Conservation (phyloP, 1,284 basidiomycete genomes). For the Ganoderma multipileum region DNA sequence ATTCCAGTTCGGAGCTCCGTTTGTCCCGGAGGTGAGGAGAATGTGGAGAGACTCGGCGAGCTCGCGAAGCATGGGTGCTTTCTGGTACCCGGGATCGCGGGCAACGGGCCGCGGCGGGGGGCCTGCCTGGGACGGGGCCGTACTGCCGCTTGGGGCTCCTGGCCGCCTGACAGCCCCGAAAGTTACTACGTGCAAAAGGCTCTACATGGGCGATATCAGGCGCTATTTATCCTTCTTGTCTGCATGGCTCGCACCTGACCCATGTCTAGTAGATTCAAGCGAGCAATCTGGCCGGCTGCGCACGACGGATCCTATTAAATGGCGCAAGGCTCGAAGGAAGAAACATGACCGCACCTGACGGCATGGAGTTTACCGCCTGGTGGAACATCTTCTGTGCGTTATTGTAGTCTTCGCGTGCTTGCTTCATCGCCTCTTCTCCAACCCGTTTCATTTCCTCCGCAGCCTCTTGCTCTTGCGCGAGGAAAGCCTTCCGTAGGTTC, state of each 20-base stretch:
- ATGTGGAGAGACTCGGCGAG: conserved; percentile 16
- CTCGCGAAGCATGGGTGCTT: conserved; percentile 10
- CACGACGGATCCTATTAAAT: neutral
- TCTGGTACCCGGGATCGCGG: conserved; percentile 12
- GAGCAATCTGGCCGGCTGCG: neutral
- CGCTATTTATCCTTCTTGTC: neutral
- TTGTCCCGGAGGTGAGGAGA: neutral
- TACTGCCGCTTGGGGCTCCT: neutral
- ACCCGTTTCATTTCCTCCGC: conserved; percentile 16
- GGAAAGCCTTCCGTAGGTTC: conserved; percentile 7
- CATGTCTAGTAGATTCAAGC: neutral
- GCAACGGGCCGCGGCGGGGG: neutral
- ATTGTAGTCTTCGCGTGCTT: conserved; percentile 14
- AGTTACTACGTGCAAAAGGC: neutral
- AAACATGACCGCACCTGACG: neutral
- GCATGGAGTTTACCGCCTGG: conserved; percentile 9
- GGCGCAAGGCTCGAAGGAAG: neutral
- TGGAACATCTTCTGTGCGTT: conserved; percentile 12
- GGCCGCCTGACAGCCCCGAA: neutral
- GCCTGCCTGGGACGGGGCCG: neutral
- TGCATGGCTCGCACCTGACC: neutral
- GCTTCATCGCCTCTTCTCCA: conserved; percentile 5
- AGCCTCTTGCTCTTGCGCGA: conserved; percentile 12
- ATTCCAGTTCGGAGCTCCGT: conserved; percentile 14
- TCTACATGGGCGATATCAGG: neutral